Base-by-base conservation (phyloP, 2,329 filamentous ascomycete genomes). In the Fusarium foetens region DNA sequence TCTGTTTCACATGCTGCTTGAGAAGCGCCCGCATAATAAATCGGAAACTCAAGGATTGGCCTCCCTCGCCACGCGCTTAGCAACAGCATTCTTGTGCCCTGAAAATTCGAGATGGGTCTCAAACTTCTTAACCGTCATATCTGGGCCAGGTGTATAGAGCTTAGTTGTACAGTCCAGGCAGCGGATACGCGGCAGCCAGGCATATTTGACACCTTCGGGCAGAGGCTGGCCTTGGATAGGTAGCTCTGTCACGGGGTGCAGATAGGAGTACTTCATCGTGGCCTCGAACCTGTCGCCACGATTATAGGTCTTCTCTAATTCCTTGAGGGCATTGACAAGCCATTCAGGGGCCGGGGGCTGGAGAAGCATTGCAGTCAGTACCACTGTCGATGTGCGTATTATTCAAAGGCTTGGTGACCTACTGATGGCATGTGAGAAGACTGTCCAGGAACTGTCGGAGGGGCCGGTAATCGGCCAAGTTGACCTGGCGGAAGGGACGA, bases 161-260 rank as follows among this genome's bases (percentile, higher is more conserved):
- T 98, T 98, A 35, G 94, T 94, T 0, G 94, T 94, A 80, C 96
- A 98, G 81, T 99, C 96, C 51, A 92, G 89, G 80, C 96, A 99
- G 65, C 94, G 89, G 71, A 99, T 98, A 55, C 96, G 88, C 13
- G 96, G 96, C 54, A 97, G 86, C 82, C 92, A 98, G 82, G 93
- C 93, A 75, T 92, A 94, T 77, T 92, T 93, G 68, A 94, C 85
- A 69, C 92, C 89, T 68, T 87, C 85, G 59, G 88, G 91, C 13
- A 87, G 83, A 21, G 86, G 84, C 48, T 87, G 84, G 41, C 85
- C 86, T 39, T 90, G 84, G 55, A 93, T 86, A 27, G 91, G 89
- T 25, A 88, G 83, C 68, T 92, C 89, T 6, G 93, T 95, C 53
- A 88, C 85, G 16, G 88, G 88, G 80, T 97, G 92, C 70, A 97